These are phyloP conservation scores for Cyclanthera cordifolia DNA, from an alignment of 306 rosid species.

Conservation along the genomic window DNA sequence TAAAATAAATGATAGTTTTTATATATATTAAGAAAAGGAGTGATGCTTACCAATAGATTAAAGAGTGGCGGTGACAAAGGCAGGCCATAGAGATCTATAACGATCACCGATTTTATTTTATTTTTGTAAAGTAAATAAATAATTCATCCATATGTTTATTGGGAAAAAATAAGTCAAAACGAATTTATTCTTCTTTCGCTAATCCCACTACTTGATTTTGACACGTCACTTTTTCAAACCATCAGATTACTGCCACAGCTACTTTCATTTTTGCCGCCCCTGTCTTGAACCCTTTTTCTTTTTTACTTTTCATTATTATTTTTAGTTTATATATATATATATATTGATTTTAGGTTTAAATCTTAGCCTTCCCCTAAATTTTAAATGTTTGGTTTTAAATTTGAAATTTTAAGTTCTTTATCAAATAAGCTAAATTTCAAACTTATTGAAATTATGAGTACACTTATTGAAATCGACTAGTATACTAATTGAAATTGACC, in stretches of 20 bases:
- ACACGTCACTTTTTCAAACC: not conserved
- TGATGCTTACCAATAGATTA: conserved; percentile 9
- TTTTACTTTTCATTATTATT: too few relatives aligned
- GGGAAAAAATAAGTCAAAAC: not conserved
- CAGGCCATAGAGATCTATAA: not conserved
- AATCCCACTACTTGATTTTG: conserved; percentile 3
- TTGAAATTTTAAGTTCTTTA: too few relatives aligned
- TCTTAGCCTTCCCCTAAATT: too few relatives aligned
- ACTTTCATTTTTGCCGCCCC: not conserved
- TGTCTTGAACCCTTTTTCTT: not conserved
- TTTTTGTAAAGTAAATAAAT: conserved; percentile 5
- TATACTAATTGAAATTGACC: too few relatives aligned
- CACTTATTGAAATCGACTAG: too few relatives aligned
- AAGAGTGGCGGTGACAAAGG: conserved; percentile 17
- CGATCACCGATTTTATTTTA: not conserved
- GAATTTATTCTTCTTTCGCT: conserved; percentile 1
- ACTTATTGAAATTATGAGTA: too few relatives aligned
- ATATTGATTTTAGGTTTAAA: too few relatives aligned
- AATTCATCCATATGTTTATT: not conserved
- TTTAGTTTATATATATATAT: too few relatives aligned
- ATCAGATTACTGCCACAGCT: not conserved
- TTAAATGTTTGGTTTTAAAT: too few relatives aligned
- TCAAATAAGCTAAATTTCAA: too few relatives aligned
- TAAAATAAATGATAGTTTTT: too few relatives aligned
- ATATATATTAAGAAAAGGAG: not conserved